Evolutionary conservation across 768 basidiomycete species (phyloP).

Genomic region (Tricholoma sp.): DNA sequence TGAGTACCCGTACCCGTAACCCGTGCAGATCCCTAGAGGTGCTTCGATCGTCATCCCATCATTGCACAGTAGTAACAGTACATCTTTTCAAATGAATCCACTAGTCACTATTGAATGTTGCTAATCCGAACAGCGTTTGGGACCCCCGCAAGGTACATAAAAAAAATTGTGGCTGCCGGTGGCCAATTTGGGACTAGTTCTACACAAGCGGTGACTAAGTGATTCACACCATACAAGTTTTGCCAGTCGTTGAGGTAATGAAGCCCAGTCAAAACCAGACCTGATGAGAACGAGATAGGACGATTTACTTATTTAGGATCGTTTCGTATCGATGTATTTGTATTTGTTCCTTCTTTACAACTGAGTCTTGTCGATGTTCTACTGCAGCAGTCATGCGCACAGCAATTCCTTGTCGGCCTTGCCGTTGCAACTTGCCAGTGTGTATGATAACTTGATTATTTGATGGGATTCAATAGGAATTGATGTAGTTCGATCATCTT

Average conservation of each 20-base stretch:
- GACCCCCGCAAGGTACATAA: neutral
- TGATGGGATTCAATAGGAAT: too few relatives aligned
- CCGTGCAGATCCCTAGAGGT: too few relatives aligned
- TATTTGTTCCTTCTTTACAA: neutral
- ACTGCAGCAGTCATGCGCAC: neutral
- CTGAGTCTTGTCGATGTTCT: neutral
- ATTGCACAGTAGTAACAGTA: too few relatives aligned
- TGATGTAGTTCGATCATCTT: too few relatives aligned
- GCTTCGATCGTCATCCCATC: neutral
- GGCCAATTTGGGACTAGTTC: neutral
- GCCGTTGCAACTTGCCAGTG: too few relatives aligned
- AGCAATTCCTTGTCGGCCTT: neutral
- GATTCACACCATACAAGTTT: too few relatives aligned
- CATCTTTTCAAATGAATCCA: neutral
- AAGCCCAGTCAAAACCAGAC: neutral
- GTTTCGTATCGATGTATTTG: neutral
- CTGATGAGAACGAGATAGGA: neutral
- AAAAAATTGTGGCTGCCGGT: neutral
- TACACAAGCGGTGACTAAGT: too few relatives aligned
- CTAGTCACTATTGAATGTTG: neutral
- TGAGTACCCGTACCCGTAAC: too few relatives aligned
- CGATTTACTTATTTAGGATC: neutral
- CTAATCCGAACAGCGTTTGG: neutral
- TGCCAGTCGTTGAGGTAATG: too few relatives aligned
- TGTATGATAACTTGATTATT: too few relatives aligned